Conservation (phyloP, 305 asterid species). For the Fraxinus sp. region DNA sequence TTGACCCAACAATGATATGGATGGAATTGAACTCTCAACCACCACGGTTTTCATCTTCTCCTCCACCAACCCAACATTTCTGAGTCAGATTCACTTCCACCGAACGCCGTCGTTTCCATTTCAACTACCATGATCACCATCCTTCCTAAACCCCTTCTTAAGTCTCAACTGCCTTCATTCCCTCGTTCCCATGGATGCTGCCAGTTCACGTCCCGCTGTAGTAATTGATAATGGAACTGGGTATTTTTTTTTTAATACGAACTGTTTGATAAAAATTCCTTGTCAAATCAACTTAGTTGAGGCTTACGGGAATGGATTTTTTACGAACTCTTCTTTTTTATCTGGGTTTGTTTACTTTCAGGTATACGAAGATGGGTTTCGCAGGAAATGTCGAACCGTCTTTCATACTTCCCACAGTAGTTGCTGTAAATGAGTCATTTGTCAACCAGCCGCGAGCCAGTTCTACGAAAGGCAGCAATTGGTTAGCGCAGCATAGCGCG, state of each 20-base stretch:
- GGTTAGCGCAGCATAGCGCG: slow-evolving; percentile 83
- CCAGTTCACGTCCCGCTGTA: slow-evolving; percentile 75
- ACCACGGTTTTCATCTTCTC: not conserved
- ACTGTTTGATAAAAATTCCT: slow-evolving; percentile 31
- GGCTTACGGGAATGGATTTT: not conserved
- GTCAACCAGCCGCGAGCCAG: slow-evolving; percentile 58
- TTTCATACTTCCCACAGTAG: slow-evolving; percentile 77
- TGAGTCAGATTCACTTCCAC: slow-evolving; percentile 31
- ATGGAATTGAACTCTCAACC: slow-evolving; percentile 9
- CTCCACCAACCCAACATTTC: not conserved
- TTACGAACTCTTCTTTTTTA: too few relatives aligned
- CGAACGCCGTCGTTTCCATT: slow-evolving; percentile 31
- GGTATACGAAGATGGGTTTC: slow-evolving; percentile 91
- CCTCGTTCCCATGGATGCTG: slow-evolving; percentile 60
- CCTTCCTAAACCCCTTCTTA: slow-evolving; percentile 26
- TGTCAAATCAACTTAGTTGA: not conserved
- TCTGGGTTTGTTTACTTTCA: slow-evolving; percentile 6
- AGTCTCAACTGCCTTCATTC: slow-evolving; percentile 40
- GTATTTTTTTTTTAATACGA: slow-evolving; percentile 26
- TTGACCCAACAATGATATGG: slow-evolving; percentile 32
- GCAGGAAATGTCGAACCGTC: slow-evolving; percentile 94
- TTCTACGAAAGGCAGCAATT: slow-evolving; percentile 59
- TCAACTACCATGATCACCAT: slow-evolving; percentile 55
- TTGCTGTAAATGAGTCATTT: slow-evolving; percentile 73
- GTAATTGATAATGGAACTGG: slow-evolving; percentile 97